Evolutionary conservation across 1,139 yeast genomes (phyloP).

Genomic region (Yamadazyma jaroonii): DNA sequence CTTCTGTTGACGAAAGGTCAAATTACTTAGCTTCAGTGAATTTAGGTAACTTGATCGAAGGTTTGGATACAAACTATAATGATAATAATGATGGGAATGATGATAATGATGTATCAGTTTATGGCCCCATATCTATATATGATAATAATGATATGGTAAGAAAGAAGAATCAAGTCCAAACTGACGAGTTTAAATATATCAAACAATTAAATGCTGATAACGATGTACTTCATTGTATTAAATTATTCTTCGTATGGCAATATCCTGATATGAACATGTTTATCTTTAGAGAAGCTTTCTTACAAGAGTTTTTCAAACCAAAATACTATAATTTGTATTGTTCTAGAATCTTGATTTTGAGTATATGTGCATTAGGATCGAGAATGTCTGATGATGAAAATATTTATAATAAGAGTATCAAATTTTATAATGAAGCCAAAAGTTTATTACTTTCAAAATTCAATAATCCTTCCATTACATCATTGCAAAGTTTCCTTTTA

Average conservation of each 20-base stretch:
- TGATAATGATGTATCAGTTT: slow-evolving; percentile 30
- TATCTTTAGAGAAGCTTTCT: slow-evolving; percentile 63
- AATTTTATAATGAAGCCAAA: slow-evolving; percentile 49
- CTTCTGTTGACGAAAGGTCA: slow-evolving; percentile 20
- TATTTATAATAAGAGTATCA: slow-evolving; percentile 33
- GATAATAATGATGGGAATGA: slow-evolving; percentile 12
- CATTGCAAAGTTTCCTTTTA: slow-evolving; percentile 16
- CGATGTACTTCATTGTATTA: slow-evolving; percentile 48
- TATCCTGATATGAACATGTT: slow-evolving; percentile 65
- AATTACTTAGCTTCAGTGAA: slow-evolving; percentile 20
- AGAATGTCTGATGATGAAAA: slow-evolving; percentile 44
- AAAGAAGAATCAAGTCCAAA: slow-evolving; percentile 17
- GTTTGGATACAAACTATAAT: slow-evolving; percentile 4
- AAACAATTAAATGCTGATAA: slow-evolving; percentile 34
- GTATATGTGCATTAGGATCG: slow-evolving; percentile 58
- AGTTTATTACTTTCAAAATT: slow-evolving; percentile 37
- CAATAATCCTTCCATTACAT: slow-evolving; percentile 22
- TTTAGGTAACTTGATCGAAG: slow-evolving; percentile 14
- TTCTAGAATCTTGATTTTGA: slow-evolving; percentile 48
- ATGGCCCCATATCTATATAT: slow-evolving; percentile 53
- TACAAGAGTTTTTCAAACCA: slow-evolving; percentile 55
- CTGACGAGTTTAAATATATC: slow-evolving; percentile 23
- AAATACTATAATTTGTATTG: slow-evolving; percentile 47
- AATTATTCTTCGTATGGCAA: slow-evolving; percentile 60
- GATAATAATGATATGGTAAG: slow-evolving; percentile 30